Percentiles rank a stretch among this genome's conserved stretches.
Evolutionary conservation across 2,329 filamentous ascomycete genomes (phyloP).

Genomic region (Cercospora sesami): DNA sequence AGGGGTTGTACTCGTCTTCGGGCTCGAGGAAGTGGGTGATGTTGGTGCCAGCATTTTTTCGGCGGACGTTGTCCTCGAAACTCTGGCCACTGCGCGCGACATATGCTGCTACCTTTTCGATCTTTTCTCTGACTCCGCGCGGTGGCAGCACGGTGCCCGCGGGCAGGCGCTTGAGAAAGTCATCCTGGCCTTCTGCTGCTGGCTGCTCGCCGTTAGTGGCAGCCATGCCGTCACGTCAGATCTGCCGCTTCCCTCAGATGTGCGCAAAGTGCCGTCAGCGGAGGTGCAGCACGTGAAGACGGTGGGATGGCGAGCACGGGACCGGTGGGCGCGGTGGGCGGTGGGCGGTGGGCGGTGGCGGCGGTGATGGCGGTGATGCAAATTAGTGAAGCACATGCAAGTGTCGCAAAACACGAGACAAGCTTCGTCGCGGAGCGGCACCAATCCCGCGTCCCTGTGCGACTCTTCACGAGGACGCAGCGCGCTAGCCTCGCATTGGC

Average conservation of each 20-base stretch:
- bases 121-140: slow-evolving; percentile 75
- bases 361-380: neutral
- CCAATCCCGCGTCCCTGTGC: neutral
- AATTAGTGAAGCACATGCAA: neutral
- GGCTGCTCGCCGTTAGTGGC: slow-evolving; percentile 33
- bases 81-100: slow-evolving; percentile 66
- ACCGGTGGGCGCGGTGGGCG: neutral
- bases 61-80: slow-evolving; percentile 81
- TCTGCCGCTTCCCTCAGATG: slow-evolving; percentile 2
- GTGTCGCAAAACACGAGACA: neutral
- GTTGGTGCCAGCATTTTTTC: slow-evolving; percentile 80
- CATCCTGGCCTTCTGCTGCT: slow-evolving; percentile 36
- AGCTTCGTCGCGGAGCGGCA: neutral
- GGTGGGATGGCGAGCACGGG: neutral
- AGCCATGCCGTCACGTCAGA: slow-evolving; percentile 29
- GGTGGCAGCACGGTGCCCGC: slow-evolving; percentile 82
- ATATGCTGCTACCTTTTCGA: slow-evolving; percentile 95
- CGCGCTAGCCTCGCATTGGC: neutral
- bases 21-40: slow-evolving; percentile 86
- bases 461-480: neutral
- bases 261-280: neutral
- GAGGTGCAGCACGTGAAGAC: neutral
- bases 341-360: neutral
- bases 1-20: slow-evolving; percentile 80
- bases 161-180: slow-evolving; percentile 73